These are phyloP conservation scores for Blakeslea trispora DNA, from an alignment of 371 early-diverging fungal species.

Conservation along the genomic window DNA sequence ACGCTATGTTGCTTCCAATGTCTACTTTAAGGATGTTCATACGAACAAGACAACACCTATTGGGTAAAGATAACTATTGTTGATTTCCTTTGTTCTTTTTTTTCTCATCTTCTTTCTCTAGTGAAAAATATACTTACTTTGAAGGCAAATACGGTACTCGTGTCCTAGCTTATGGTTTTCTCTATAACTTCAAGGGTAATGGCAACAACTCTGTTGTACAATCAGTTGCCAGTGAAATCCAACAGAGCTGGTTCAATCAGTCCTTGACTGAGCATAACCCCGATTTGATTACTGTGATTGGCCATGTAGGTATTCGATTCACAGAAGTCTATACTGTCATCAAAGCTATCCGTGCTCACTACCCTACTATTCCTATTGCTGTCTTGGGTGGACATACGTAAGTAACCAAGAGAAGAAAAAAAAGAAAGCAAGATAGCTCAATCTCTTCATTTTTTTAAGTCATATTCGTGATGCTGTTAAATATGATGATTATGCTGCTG, in stretches of 20 bases:
- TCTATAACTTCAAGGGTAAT: constrained; percentile 52
- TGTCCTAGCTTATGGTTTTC: constrained; percentile 60
- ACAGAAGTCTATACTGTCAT: constrained; percentile 49
- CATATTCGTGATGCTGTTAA: constrained; percentile 59
- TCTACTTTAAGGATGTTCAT: constrained; percentile 44
- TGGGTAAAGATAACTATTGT: constrained; percentile 42
- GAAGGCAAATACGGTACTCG: constrained; percentile 56
- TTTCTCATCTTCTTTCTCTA: no score
- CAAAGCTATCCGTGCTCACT: constrained; percentile 52
- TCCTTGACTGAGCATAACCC: constrained; percentile 48
- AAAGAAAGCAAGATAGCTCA: no score
- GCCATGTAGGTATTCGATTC: constrained; percentile 55
- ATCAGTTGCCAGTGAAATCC: constrained; percentile 50
- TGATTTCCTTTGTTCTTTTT: no score
- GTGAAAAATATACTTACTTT: constrained; percentile 53
- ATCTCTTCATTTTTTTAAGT: constrained; percentile 1
- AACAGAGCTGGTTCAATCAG: constrained; percentile 57
- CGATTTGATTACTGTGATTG: constrained; percentile 58
- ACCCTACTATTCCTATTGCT: constrained; percentile 56
- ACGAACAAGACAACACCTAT: constrained; percentile 53
- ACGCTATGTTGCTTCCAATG: constrained; percentile 58
- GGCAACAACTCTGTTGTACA: constrained; percentile 44
- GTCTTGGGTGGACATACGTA: constrained; percentile 61
- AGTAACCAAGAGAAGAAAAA: background rate
- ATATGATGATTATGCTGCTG: constrained; percentile 57